phyloP scores from a whole-genome alignment of 805 yeast genomes.

The Pichia cabralensis region DNA sequence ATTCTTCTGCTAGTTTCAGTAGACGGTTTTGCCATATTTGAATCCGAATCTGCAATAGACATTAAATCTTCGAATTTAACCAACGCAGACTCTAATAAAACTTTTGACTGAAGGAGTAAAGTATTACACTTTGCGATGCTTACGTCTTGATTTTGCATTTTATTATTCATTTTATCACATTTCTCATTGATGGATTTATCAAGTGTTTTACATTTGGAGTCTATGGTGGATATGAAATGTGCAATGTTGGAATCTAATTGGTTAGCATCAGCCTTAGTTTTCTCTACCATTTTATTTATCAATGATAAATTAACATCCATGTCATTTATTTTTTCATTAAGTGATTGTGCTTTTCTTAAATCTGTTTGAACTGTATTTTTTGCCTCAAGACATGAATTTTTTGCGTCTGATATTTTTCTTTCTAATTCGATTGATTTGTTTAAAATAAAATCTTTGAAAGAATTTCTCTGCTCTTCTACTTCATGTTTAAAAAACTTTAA shows the following conservation, averaged over 20 bases:
- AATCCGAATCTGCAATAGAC: slow-evolving; percentile 6
- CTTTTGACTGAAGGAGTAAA: slow-evolving; percentile 17
- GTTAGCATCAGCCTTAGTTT: not conserved
- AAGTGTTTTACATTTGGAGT: not conserved
- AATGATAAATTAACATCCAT: not conserved
- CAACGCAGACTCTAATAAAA: slow-evolving; percentile 21
- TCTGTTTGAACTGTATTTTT: slow-evolving; percentile 3
- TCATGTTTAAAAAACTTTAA: slow-evolving; percentile 4
- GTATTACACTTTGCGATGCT: slow-evolving; percentile 21
- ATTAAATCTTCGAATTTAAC: slow-evolving; percentile 19
- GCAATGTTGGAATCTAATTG: not conserved
- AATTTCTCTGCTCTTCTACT: slow-evolving; percentile 2
- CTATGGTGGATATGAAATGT: not conserved
- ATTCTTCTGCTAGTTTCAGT: slow-evolving; percentile 6
- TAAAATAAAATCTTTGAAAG: slow-evolving; percentile 2
- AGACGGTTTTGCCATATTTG: not conserved
- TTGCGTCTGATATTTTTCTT: slow-evolving; percentile 2
- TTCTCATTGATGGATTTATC: not conserved
- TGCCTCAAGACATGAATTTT: slow-evolving; percentile 2
- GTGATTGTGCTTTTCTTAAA: not conserved
- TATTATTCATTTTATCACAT: slow-evolving; percentile 5
- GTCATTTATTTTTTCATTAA: not conserved
- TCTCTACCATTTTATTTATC: not conserved
- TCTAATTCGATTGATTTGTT: slow-evolving; percentile 5
- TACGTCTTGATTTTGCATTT: slow-evolving; percentile 13